phyloP scores from a whole-genome alignment of 768 basidiomycete species.

The Boletus barrowsii region DNA sequence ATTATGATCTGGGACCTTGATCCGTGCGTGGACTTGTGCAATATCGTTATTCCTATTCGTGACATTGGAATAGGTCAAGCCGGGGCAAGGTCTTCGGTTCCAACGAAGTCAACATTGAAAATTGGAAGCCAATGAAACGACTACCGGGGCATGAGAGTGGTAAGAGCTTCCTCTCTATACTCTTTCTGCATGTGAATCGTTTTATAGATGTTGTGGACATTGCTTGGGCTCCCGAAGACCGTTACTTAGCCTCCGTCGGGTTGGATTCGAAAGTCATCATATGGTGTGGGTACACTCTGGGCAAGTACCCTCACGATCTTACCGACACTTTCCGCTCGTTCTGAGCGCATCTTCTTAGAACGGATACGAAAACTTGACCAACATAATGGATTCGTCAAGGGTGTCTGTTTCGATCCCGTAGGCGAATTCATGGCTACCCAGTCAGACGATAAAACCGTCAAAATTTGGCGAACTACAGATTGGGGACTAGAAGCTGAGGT shows the following conservation, averaged over 20 bases:
- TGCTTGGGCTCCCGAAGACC: slow-evolving; percentile 92
- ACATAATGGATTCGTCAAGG: slow-evolving; percentile 97
- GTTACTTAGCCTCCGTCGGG: slow-evolving; percentile 91
- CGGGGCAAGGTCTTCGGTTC: slow-evolving; percentile 91
- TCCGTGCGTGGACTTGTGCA: slow-evolving; percentile 56
- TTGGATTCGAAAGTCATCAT: slow-evolving; percentile 88
- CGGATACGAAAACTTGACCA: slow-evolving; percentile 78
- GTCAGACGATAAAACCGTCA: slow-evolving; percentile 94
- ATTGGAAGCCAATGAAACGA: slow-evolving; percentile 92
- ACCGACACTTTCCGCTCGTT: background rate
- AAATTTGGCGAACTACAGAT: slow-evolving; percentile 93
- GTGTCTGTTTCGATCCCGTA: slow-evolving; percentile 98
- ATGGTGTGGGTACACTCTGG: slow-evolving; percentile 91
- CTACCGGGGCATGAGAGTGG: slow-evolving; percentile 95
- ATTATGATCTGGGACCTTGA: slow-evolving; percentile 98
- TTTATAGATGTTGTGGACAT: slow-evolving; percentile 85
- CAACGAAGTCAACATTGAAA: slow-evolving; percentile 94
- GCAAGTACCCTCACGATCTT: slow-evolving; percentile 39
- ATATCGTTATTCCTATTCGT: slow-evolving; percentile 1
- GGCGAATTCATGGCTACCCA: slow-evolving; percentile 97
- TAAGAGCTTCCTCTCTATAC: slow-evolving; percentile 31
- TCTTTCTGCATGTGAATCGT: slow-evolving; percentile 2
- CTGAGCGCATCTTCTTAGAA: slow-evolving; percentile 44
- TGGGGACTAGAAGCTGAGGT: slow-evolving; percentile 87
- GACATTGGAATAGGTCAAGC: slow-evolving; percentile 51